Evolutionary conservation across 2,329 filamentous ascomycete species (phyloP).

Genomic region (Mycosphaerella arachidis): DNA sequence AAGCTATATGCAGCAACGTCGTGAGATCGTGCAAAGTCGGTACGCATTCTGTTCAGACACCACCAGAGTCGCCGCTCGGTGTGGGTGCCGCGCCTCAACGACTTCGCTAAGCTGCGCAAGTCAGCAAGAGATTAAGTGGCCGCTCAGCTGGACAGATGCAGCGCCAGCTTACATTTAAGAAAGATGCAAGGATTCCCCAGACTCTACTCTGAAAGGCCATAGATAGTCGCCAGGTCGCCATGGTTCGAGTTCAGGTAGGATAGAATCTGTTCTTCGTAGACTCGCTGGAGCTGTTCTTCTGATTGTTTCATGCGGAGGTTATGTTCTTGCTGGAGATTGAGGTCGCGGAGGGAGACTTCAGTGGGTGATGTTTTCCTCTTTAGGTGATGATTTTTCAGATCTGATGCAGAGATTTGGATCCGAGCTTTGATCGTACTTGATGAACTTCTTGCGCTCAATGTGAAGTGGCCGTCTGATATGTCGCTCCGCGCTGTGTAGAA

Average conservation of each 20-base stretch:
- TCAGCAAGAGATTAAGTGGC: background rate
- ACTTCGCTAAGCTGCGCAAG: slow-evolving; percentile 1
- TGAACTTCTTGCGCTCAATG: slow-evolving; percentile 9
- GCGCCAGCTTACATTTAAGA: background rate
- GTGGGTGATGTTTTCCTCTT: slow-evolving; percentile 26
- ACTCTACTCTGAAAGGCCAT: slow-evolving; percentile 3
- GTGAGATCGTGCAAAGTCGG: too few species aligned
- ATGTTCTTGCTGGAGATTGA: slow-evolving; percentile 21
- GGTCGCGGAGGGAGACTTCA: slow-evolving; percentile 26
- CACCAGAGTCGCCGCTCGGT: too few species aligned
- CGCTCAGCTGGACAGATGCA: background rate
- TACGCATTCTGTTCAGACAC: too few species aligned
- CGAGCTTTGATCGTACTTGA: slow-evolving; percentile 15
- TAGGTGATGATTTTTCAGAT: slow-evolving; percentile 15
- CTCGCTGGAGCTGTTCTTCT: slow-evolving; percentile 26
- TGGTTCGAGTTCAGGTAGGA: slow-evolving; percentile 27
- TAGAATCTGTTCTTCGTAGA: slow-evolving; percentile 32
- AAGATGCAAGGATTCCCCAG: background rate
- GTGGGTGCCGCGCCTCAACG: background rate
- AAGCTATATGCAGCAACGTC: too few species aligned
- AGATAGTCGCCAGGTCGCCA: slow-evolving; percentile 14
- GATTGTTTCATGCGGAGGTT: slow-evolving; percentile 23
- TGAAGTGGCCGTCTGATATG: slow-evolving; percentile 8
- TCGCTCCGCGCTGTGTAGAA: slow-evolving; percentile 22
- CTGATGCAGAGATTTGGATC: slow-evolving; percentile 6